Evolutionary conservation across 495 filamentous ascomycete genomes (phyloP).

Genomic region (Aspergillus bridgeri): DNA sequence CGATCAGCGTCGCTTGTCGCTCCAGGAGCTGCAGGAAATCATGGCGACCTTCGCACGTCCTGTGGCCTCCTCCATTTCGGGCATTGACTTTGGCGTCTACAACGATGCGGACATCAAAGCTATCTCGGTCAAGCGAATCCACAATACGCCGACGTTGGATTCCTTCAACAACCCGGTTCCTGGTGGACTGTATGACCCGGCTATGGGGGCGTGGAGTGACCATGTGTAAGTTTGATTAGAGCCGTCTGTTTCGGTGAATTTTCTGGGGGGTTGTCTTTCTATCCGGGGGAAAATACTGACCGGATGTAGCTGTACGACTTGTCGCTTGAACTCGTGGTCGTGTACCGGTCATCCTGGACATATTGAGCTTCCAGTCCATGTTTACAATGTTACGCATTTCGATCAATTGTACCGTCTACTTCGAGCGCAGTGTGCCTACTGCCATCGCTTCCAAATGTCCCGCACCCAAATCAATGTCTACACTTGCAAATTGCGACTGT

Average conservation of each 20-base stretch:
- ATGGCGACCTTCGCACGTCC: conserved; percentile 84
- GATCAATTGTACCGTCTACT: conserved; percentile 83
- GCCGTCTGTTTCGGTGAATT: conserved; percentile 3
- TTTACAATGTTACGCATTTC: conserved; percentile 93
- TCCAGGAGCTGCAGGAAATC: conserved; percentile 42
- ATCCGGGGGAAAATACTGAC: conserved; percentile 19
- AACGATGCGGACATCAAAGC: conserved; percentile 76
- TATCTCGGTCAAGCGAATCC: conserved; percentile 88
- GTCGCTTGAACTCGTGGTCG: conserved; percentile 67
- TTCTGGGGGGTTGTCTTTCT: not conserved
- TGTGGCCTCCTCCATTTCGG: conserved; percentile 76
- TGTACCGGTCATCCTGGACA: conserved; percentile 95
- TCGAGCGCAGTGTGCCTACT: conserved; percentile 84
- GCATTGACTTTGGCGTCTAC: conserved; percentile 85
- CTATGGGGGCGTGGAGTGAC: conserved; percentile 87
- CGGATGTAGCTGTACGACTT: conserved; percentile 76
- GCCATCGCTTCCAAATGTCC: conserved; percentile 73
- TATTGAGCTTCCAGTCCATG: conserved; percentile 86
- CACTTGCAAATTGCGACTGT: conserved; percentile 78
- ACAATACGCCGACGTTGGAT: conserved; percentile 86
- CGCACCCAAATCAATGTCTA: conserved; percentile 70
- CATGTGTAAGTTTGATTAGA: conserved; percentile 57
- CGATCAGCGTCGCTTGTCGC: conserved; percentile 40
- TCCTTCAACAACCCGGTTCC: conserved; percentile 78
- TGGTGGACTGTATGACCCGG: conserved; percentile 88